These are phyloP conservation scores for Torrubiella hemipterigena DNA, from an alignment of 2,329 filamentous ascomycete genomes.

Conservation along the genomic window DNA sequence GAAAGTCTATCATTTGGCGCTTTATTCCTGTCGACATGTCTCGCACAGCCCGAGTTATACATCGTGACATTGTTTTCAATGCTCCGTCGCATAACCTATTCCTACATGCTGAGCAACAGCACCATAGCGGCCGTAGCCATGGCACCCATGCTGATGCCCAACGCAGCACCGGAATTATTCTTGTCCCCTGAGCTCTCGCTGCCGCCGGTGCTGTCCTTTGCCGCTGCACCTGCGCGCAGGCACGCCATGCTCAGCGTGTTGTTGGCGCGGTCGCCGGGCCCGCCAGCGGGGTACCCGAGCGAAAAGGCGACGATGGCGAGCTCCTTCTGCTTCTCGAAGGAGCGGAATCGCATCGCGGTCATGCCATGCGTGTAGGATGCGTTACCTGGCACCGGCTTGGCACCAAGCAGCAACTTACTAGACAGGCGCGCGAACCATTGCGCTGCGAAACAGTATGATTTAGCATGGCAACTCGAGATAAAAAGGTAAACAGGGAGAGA, in stretches of 20 bases:
- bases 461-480: too few species aligned
- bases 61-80: too few species aligned
- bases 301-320: constrained; percentile 1
- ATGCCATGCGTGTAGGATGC: constrained; percentile 1
- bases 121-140: too few species aligned
- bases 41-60: too few species aligned
- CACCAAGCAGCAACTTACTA: neutral
- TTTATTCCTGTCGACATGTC: too few species aligned
- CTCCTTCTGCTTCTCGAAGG: neutral
- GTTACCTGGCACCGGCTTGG: neutral
- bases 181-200: too few species aligned
- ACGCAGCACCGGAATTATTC: too few species aligned
- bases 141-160: too few species aligned
- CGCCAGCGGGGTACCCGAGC: constrained; percentile 1
- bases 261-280: neutral
- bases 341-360: constrained; percentile 3
- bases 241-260: constrained; percentile 3
- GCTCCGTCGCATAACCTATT: too few species aligned
- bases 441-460: neutral
- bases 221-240: neutral
- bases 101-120: too few species aligned
- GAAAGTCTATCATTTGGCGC: too few species aligned
- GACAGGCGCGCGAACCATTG: constrained; percentile 1
- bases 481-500: too few species aligned
- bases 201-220: neutral